Evolutionary conservation across 306 rosid species (phyloP), one percentile per base, ranked within the genome.

Genomic region (Trifolium repens): DNA sequence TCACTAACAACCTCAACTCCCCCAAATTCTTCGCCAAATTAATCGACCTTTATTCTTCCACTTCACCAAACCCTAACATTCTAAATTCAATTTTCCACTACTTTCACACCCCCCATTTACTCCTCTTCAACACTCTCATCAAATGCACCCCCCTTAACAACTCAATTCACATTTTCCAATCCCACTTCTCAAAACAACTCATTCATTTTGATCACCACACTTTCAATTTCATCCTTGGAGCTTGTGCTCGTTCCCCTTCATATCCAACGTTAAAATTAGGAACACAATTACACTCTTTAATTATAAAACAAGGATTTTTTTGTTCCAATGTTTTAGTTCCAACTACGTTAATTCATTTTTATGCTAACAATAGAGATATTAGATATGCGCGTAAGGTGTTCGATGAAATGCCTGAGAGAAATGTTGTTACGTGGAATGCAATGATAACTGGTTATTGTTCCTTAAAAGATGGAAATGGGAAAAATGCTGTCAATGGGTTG

Each of bases 381-480:
- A 80, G 9, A 39, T 80, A 79, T 2, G 93, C 97, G 60, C 91
- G 88, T 43, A 79, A 47, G 14, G 72, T 87, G 89, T 90, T 90
- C 46, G 91, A 90, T 80, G 91, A 90, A 87, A 93, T 93, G 94
- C 0, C 78, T 0, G 80, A 72, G 37, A 88, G 85, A 82, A 93
- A 44, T 27, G 63, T 71, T 46, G 79, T 90, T 24, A 84, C 92
- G 0, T 90, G 98, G 98, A 93, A 90, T 82, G 89, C 91, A 1
- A 86, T 93, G 91, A 85, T 93, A 58, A 54, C 85, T 1, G 96
- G 98, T 65, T 87, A 84, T 77, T 89, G 86, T 84, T 86, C 90
- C 5, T 82, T 80, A 32, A 81, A 78, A 69, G 89, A 71, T 72
- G 81, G 34, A 71, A 78, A 24, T 8, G 67, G 63, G 35, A 68